Conservation (phyloP, 208 protist genomes). For the Lotmaria passim region DNA sequence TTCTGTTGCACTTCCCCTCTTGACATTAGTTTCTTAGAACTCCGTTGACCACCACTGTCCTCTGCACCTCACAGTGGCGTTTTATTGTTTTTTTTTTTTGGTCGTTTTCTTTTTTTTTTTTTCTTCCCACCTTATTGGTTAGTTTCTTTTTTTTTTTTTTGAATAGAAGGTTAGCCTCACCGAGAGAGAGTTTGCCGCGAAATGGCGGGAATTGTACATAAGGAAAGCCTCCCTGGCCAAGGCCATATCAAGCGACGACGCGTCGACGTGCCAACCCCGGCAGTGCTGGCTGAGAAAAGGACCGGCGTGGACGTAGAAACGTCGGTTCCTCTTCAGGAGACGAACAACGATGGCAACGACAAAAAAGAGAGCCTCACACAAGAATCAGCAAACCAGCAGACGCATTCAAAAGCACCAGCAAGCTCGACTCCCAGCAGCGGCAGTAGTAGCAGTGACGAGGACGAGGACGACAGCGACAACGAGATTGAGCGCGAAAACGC, state of each 20-base stretch:
- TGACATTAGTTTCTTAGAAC: no score
- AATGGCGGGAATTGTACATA: conserved; percentile 57
- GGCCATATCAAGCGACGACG: conserved; percentile 67
- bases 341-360: neutral
- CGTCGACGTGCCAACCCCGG: conserved; percentile 17
- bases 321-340: neutral
- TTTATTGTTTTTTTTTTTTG: no score
- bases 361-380: neutral
- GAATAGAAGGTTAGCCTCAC: no score
- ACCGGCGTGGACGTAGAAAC: conserved; percentile 1
- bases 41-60: no score
- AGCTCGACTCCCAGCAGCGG: neutral
- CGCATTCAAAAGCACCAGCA: no score
- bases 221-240: conserved; percentile 67
- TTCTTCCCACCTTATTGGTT: no score
- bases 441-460: conserved; percentile 32
- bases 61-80: no score
- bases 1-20: no score
- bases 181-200: no score
- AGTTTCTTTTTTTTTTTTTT: neutral
- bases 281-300: neutral
- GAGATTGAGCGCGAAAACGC: conserved; percentile 54
- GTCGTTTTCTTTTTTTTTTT: neutral
- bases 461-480: conserved; percentile 48
- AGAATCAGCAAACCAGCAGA: no score